Conservation (phyloP, 2,329 filamentous ascomycete species). For the Thermothelomyces thermophilus region DNA sequence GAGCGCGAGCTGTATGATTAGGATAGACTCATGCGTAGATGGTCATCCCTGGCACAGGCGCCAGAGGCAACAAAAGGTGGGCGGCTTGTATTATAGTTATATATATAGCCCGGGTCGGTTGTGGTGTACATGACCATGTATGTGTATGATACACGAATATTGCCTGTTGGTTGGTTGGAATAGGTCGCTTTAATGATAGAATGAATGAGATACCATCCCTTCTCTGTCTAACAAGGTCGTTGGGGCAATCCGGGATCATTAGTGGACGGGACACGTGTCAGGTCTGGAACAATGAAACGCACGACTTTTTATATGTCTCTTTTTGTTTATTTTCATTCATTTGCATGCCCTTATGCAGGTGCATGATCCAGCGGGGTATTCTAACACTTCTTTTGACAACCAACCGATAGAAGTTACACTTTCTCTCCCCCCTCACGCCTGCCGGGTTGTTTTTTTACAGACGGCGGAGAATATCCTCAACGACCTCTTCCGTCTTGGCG, state of each 20-base stretch:
- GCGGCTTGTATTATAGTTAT: constrained; percentile 5
- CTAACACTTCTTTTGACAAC: constrained; percentile 8
- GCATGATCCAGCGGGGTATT: constrained; percentile 6
- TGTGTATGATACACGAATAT: constrained; percentile 14
- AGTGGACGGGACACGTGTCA: not conserved
- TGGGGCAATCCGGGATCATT: not conserved
- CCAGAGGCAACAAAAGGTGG: not conserved
- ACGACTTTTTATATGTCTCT: not conserved
- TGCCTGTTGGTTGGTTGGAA: not conserved
- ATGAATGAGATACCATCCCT: constrained; percentile 2
- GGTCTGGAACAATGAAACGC: no score
- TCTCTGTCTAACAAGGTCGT: not conserved
- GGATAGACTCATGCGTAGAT: constrained; percentile 9
- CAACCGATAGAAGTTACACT: not conserved
- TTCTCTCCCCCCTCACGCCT: not conserved
- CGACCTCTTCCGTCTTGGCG: constrained; percentile 77
- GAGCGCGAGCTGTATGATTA: not conserved
- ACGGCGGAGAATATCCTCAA: constrained; percentile 78
- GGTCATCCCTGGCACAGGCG: constrained; percentile 7
- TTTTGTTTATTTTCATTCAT: constrained; percentile 1
- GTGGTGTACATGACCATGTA: constrained; percentile 8
- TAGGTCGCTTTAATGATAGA: not conserved
- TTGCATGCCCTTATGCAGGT: constrained; percentile 2
- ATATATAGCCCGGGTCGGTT: not conserved
- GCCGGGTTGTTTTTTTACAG: no score